phyloP scores from a whole-genome alignment of 345 rosid genomes.

The Populus alba region DNA sequence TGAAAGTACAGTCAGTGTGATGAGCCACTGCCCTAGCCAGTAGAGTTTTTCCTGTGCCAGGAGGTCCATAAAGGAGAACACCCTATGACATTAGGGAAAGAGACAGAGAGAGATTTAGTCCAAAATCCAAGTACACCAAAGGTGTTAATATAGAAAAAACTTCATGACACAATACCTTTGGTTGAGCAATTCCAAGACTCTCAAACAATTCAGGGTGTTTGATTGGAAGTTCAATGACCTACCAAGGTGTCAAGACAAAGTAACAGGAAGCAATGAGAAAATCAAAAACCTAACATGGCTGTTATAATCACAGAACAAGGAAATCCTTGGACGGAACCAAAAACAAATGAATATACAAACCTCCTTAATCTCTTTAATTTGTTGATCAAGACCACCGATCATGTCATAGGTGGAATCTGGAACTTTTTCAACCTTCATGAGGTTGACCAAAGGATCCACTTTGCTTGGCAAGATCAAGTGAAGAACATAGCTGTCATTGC shows the following conservation, averaged over 20 bases:
- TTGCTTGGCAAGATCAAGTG: conserved; percentile 90
- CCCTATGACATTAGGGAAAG: conserved; percentile 43
- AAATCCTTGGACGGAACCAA: background rate
- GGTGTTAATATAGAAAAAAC: background rate
- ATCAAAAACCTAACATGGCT: background rate
- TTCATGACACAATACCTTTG: conserved; percentile 58
- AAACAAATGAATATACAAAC: conserved; percentile 25
- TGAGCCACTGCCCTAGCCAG: conserved; percentile 99
- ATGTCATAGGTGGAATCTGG: conserved; percentile 98
- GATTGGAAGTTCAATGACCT: conserved; percentile 99
- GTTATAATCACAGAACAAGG: background rate
- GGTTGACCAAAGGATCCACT: conserved; percentile 96
- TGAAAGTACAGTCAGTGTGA: conserved; percentile 98
- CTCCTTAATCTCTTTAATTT: conserved; percentile 97
- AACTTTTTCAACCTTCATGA: conserved; percentile 99
- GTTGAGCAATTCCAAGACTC: conserved; percentile 97
- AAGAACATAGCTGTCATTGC: conserved; percentile 96
- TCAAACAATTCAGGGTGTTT: conserved; percentile 98
- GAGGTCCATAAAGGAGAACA: conserved; percentile 94
- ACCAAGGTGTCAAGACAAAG: conserved; percentile 12
- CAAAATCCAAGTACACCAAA: background rate
- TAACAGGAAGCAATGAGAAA: conserved; percentile 1
- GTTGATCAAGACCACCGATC: conserved; percentile 94
- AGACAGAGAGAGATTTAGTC: background rate
- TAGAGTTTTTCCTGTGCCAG: conserved; percentile 96